These are phyloP conservation scores for Mortierella sp. DNA, from an alignment of 371 early-diverging fungal genomes.

Conservation along the genomic window DNA sequence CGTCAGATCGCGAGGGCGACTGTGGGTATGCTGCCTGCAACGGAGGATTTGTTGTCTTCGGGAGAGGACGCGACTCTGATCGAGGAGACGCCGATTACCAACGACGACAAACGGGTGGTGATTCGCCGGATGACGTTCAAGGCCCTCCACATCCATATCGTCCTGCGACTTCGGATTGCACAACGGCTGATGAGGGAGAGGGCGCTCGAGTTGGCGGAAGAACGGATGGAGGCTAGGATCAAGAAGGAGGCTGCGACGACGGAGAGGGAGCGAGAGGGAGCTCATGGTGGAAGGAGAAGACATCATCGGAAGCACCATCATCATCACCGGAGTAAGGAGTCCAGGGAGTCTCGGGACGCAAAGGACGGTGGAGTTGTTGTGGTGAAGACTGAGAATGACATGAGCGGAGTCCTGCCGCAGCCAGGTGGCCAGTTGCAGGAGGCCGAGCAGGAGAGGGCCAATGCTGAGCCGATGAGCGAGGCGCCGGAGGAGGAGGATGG, in stretches of 20 bases:
- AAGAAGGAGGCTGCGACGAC: no score
- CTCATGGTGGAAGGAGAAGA: not conserved
- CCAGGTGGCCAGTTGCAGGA: not conserved
- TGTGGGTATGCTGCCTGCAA: not conserved
- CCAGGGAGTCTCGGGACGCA: not conserved
- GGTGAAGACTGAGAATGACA: no score
- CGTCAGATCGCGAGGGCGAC: not conserved
- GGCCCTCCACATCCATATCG: not conserved
- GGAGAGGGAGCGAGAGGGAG: not conserved
- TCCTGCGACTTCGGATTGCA: not conserved
- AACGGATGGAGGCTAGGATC: not conserved
- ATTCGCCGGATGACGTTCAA: not conserved
- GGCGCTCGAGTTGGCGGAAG: slow-evolving; percentile 1
- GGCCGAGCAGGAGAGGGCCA: not conserved
- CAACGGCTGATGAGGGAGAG: not conserved
- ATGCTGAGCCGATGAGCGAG: not conserved
- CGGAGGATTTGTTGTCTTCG: not conserved
- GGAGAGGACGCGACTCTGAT: not conserved
- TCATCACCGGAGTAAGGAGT: not conserved
- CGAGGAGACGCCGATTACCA: not conserved
- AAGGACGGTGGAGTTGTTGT: no score
- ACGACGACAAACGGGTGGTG: no score
- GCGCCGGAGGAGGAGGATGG: not conserved
- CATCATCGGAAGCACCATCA: not conserved
- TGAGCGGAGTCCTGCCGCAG: not conserved